A percentile compares a stretch with the other conserved stretches of the same genome.
phyloP scores from a whole-genome alignment of 805 yeast species.

The Aciculoconidium aculeatum region DNA sequence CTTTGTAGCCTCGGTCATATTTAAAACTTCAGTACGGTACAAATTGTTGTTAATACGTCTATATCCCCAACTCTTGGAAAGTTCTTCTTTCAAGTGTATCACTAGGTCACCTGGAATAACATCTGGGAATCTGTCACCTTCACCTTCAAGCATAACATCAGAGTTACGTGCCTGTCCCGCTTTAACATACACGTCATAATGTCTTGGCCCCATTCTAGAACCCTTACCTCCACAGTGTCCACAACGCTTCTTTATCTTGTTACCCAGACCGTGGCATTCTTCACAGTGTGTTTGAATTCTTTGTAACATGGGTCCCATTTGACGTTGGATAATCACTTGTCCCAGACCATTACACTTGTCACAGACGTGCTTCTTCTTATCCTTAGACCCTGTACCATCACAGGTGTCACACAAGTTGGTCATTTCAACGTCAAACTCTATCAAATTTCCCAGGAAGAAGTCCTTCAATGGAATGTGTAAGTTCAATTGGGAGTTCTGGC shows the following conservation, averaged over 20 bases:
- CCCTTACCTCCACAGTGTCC: constrained; percentile 65
- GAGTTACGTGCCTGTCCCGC: constrained; percentile 67
- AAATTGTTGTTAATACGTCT: constrained; percentile 70
- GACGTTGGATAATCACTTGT: constrained; percentile 54
- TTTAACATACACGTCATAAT: constrained; percentile 54
- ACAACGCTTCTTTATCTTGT: constrained; percentile 60
- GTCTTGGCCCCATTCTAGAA: constrained; percentile 49
- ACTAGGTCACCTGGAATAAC: constrained; percentile 74
- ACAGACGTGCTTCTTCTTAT: constrained; percentile 66
- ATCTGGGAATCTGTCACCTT: constrained; percentile 83
- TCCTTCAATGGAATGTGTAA: constrained; percentile 57
- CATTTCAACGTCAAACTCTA: constrained; percentile 59
- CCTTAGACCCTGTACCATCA: constrained; percentile 80
- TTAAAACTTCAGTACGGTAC: constrained; percentile 75
- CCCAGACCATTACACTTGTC: constrained; percentile 73
- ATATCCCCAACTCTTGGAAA: constrained; percentile 66
- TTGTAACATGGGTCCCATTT: constrained; percentile 88
- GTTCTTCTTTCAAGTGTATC: constrained; percentile 54
- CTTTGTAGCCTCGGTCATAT: constrained; percentile 59
- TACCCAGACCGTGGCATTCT: constrained; percentile 74
- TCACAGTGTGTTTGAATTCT: constrained; percentile 77
- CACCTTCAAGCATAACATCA: constrained; percentile 57
- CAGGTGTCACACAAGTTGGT: constrained; percentile 74
- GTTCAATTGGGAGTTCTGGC: constrained; percentile 55
- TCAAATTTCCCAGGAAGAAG: constrained; percentile 61